These are phyloP conservation scores for Urochloa ruziziensis DNA, from an alignment of 176 grass and related monocot species.

Conservation along the genomic window DNA sequence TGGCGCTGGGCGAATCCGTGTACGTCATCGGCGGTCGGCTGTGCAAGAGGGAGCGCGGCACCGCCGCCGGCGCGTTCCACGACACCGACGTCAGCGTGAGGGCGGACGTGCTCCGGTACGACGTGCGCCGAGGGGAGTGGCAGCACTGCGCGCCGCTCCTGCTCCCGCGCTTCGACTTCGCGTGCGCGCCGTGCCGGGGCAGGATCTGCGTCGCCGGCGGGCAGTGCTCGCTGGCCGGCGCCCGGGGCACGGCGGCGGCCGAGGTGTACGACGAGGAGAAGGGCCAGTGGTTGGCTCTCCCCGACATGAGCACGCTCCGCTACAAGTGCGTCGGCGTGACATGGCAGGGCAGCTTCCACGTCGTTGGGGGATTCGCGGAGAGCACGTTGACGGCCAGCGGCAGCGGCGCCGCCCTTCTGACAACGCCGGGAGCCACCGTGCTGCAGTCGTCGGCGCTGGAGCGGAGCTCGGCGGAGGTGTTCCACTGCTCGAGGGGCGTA, in stretches of 20 bases:
- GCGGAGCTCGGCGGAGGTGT: constrained; percentile 75
- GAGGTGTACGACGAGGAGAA: constrained; percentile 43
- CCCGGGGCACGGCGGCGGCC: constrained; percentile 54
- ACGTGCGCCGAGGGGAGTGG: constrained; percentile 48
- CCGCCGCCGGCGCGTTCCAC: neutral
- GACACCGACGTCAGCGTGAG: constrained; percentile 49
- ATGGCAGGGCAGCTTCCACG: constrained; percentile 67
- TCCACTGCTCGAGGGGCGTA: constrained; percentile 25
- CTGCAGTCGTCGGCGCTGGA: constrained; percentile 52
- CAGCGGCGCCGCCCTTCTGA: neutral
- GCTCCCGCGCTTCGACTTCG: constrained; percentile 66
- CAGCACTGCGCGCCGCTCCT: constrained; percentile 40
- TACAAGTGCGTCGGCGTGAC: constrained; percentile 71
- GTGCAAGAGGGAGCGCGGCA: constrained; percentile 25
- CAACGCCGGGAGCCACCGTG: constrained; percentile 5
- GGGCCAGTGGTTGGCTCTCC: constrained; percentile 46
- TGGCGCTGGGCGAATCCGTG: constrained; percentile 42
- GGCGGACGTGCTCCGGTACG: constrained; percentile 47
- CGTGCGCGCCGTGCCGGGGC: constrained; percentile 51
- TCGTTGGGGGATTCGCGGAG: constrained; percentile 63
- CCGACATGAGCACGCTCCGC: constrained; percentile 56
- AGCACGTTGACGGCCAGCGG: constrained; percentile 26
- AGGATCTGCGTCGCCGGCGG: constrained; percentile 66
- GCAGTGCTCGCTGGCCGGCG: constrained; percentile 41
- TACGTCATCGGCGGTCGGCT: constrained; percentile 61